Percentiles rank a stretch among this genome's conserved stretches.
These are phyloP conservation scores for Acidiella bohemica DNA, from an alignment of 495 filamentous ascomycete genomes.

Conservation along the genomic window DNA sequence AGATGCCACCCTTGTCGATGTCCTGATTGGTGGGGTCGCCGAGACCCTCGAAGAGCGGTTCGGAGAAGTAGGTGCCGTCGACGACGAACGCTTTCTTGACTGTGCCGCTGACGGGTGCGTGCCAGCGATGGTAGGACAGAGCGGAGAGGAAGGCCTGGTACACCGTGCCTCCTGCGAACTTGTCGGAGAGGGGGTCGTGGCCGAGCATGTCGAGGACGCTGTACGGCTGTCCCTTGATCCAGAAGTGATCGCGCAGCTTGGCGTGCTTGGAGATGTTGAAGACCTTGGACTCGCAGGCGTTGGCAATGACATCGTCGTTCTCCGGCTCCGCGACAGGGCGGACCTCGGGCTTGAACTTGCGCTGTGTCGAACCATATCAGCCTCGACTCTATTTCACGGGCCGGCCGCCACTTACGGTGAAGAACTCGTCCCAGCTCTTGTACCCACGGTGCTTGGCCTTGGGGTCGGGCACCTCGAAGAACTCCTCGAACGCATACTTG, in stretches of 20 bases:
- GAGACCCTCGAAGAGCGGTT: slow-evolving; percentile 43
- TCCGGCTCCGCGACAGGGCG: slow-evolving; percentile 46
- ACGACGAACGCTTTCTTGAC: slow-evolving; percentile 19
- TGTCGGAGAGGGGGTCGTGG: slow-evolving; percentile 15
- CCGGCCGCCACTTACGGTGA: slow-evolving; percentile 31
- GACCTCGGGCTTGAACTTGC: slow-evolving; percentile 38
- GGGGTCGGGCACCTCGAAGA: slow-evolving; percentile 38
- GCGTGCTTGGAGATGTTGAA: slow-evolving; percentile 34
- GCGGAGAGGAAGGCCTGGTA: slow-evolving; percentile 27
- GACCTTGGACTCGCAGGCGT: slow-evolving; percentile 51
- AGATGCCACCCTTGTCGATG: slow-evolving; percentile 33
- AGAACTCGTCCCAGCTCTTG: slow-evolving; percentile 66
- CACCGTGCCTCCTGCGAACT: slow-evolving; percentile 24
- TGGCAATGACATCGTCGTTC: slow-evolving; percentile 43
- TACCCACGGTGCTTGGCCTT: slow-evolving; percentile 42
- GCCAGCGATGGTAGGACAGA: slow-evolving; percentile 27
- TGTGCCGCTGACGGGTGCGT: slow-evolving; percentile 22
- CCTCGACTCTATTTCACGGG: not conserved
- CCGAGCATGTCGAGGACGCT: slow-evolving; percentile 22
- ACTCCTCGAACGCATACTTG: slow-evolving; percentile 37
- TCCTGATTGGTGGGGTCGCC: slow-evolving; percentile 28
- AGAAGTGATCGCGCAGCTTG: slow-evolving; percentile 44
- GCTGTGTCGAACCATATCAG: slow-evolving; percentile 13
- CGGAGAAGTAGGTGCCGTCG: slow-evolving; percentile 55
- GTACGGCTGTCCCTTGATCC: slow-evolving; percentile 51